phyloP scores from a whole-genome alignment of 345 rosid species.

The Chamaenerion angustifolium region DNA sequence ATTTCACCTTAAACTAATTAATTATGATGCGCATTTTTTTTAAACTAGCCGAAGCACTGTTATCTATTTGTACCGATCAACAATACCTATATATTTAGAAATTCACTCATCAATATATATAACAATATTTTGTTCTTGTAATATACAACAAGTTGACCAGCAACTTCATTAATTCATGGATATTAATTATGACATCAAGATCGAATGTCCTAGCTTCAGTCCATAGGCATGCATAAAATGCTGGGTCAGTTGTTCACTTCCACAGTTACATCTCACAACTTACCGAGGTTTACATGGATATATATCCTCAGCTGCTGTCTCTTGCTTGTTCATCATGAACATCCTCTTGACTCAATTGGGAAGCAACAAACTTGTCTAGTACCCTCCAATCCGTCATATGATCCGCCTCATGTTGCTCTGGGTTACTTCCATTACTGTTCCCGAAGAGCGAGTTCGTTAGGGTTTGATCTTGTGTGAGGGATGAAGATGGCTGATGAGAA shows the following conservation, averaged over 20 bases:
- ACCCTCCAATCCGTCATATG: conserved; percentile 59
- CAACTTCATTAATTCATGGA: conserved; percentile 4
- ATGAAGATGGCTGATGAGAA: conserved; percentile 8
- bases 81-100: no score
- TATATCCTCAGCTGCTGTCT: conserved; percentile 8
- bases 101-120: no score
- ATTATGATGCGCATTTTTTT: no score
- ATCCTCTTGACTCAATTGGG: conserved; percentile 55
- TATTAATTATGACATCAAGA: conserved; percentile 19
- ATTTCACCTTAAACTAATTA: no score
- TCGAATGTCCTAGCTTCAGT: background rate
- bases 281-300: no score
- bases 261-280: no score
- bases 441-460: conserved; percentile 16
- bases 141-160: conserved; percentile 25
- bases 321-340: conserved; percentile 24
- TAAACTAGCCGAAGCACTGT: no score
- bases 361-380: conserved; percentile 57
- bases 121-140: conserved; percentile 9
- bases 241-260: no score
- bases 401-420: conserved; percentile 13
- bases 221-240: no score
- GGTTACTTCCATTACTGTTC: conserved; percentile 13
- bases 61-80: no score
- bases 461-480: conserved; percentile 24